Evolutionary conservation across 225 moss, liverwort and hornwort genomes (phyloP), one percentile per base, ranked within the genome.

Genomic region (Bryoerythrophyllum caledonicum): DNA sequence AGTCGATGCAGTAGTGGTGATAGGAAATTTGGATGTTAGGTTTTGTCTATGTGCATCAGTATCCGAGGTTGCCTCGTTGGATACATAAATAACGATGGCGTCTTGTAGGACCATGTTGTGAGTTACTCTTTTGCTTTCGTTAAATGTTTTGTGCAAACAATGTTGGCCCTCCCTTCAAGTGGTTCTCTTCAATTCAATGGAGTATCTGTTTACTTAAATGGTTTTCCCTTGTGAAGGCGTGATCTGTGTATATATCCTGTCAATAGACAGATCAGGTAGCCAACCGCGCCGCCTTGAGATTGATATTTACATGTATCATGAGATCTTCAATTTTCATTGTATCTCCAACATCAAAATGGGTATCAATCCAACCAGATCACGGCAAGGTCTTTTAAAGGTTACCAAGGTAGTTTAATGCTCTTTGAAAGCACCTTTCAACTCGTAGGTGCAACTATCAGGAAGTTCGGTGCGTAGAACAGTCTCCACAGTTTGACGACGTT

Each of bases 101-200:
- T 52, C 72, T 52, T 52, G 16, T 17, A 40, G 65, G 7, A 38
- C 55, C 16, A 4, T 43, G 71, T 40, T 58, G 27, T 3, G 13
- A 43, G 5, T 61, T n/a, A 54, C 48, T 37, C 34, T 23, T 48
- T 8, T 3, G 5, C 32, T 3, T 32, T 5, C 32, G 32, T 32
- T 1, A n/a, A n/a, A n/a, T n/a, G n/a, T n/a, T n/a, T n/a, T n/a
- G n/a, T n/a, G n/a, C n/a, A n/a, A 58, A 37, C 21, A 28, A 24
- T 41, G 14, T 49, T 80, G 71, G 15, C 65, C 58, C 13, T n/a
- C 59, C 38, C 15, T 57, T 27, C 63, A 21, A 43, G 21, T 30
- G 30, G 21, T 58, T 15, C 32, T 26, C 64, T 57, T 48, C 48
- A 63, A 64, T 64, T 57, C 70, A 70, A 37, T 49, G 12, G 56